Evolutionary conservation across 441 rosid species (phyloP).

Genomic region (Capsella rubella): DNA sequence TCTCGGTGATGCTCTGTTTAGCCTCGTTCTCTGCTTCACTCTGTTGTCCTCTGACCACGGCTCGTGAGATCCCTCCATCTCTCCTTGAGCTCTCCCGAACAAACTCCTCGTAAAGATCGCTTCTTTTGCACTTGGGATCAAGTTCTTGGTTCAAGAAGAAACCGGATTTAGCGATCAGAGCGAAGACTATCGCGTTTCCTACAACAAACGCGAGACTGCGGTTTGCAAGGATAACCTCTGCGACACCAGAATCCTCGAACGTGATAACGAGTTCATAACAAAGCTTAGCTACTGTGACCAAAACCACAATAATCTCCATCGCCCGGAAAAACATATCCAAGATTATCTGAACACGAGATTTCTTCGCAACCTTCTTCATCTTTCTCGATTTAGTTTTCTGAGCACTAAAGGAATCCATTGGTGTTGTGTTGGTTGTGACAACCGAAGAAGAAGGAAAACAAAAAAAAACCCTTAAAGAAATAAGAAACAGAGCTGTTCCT

Average conservation of each 20-base stretch:
- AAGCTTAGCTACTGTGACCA: conserved; percentile 32
- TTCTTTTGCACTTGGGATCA: conserved; percentile 20
- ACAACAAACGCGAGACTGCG: conserved; percentile 41
- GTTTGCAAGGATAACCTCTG: conserved; percentile 30
- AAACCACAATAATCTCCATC: conserved; percentile 34
- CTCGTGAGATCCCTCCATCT: conserved; percentile 2
- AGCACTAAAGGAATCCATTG: conserved; percentile 37
- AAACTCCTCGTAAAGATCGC: conserved; percentile 40
- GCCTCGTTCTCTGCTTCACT: conserved; percentile 9
- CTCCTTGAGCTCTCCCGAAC: conserved; percentile 33
- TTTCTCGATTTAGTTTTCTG: conserved; percentile 34
- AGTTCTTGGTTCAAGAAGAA: conserved; percentile 19
- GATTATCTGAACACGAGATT: conserved; percentile 30
- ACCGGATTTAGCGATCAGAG: conserved; percentile 35
- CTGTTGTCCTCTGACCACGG: conserved; percentile 13
- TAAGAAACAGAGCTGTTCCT: conserved; percentile 17
- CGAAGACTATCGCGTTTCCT: conserved; percentile 41
- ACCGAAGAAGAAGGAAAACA: neutral
- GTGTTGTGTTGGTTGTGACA: neutral
- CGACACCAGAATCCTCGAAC: conserved; percentile 33
- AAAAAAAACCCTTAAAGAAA: neutral
- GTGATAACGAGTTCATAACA: conserved; percentile 29
- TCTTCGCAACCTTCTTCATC: conserved; percentile 24
- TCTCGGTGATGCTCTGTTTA: conserved; percentile 17
- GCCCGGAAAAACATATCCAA: conserved; percentile 31